Conservation (phyloP, 2,329 filamentous ascomycete species). For the Podosphaera aphanis region DNA sequence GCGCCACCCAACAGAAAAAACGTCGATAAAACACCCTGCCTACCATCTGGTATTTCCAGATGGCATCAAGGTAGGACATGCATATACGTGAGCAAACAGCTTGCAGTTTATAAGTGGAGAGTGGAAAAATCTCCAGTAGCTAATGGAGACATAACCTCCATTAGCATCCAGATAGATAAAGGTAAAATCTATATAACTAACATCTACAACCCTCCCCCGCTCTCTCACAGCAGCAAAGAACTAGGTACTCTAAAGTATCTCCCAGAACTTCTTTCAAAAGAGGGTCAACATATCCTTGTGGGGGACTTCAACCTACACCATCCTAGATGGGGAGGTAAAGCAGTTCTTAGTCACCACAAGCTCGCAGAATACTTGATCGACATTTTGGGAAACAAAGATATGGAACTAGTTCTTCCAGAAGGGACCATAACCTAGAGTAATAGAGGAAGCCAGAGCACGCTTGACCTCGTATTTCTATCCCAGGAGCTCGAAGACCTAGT, state of each 20-base stretch:
- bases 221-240: not conserved
- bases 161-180: not conserved
- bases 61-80: not conserved
- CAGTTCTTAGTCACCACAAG: not conserved
- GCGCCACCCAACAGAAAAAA: not conserved
- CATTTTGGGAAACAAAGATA: not conserved
- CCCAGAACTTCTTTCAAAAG: not conserved
- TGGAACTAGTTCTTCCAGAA: too few relatives aligned
- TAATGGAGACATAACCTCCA: not conserved
- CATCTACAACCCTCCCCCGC: not conserved
- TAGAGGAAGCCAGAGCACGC: too few relatives aligned
- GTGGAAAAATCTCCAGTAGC: not conserved
- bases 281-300: not conserved
- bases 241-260: not conserved
- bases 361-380: not conserved
- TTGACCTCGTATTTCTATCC: not conserved
- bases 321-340: not conserved
- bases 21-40: not conserved
- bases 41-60: not conserved
- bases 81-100: not conserved
- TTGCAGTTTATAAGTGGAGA: not conserved
- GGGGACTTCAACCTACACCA: constrained; percentile 1
- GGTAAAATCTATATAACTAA: not conserved
- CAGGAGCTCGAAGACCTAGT: not conserved
- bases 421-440: constrained; percentile 1